Conservation (phyloP, 2,329 filamentous ascomycete species). For the Diatrype stigma region DNA sequence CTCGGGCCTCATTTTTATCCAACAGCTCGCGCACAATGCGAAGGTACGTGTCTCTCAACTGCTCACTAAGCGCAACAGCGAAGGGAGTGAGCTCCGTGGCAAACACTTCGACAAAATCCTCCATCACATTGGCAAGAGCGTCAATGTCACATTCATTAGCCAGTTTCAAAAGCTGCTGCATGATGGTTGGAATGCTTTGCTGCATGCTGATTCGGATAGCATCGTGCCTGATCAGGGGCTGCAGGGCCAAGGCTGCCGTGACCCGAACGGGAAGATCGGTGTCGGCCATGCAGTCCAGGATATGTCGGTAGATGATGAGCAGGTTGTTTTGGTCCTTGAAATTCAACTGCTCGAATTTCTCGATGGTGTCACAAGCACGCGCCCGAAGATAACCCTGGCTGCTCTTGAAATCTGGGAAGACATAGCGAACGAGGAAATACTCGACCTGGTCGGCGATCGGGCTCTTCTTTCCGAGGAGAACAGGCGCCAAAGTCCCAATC, state of each 20-base stretch:
- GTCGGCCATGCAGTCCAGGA: constrained; percentile 95
- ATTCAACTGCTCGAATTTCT: constrained; percentile 96
- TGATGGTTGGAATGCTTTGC: constrained; percentile 95
- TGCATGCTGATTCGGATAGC: constrained; percentile 94
- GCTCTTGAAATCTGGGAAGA: constrained; percentile 96
- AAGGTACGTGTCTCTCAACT: constrained; percentile 92
- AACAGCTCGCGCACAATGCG: constrained; percentile 88
- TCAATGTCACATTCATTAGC: constrained; percentile 98
- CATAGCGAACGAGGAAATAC: constrained; percentile 96
- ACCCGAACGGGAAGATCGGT: constrained; percentile 89
- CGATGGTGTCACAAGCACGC: constrained; percentile 91
- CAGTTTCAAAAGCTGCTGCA: constrained; percentile 96
- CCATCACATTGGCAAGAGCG: constrained; percentile 96
- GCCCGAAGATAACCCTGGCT: constrained; percentile 88
- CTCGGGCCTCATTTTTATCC: constrained; percentile 76
- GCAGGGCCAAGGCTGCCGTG: constrained; percentile 86
- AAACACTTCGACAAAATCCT: constrained; percentile 98
- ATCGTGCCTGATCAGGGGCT: constrained; percentile 93
- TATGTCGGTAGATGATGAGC: constrained; percentile 92
- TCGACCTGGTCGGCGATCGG: constrained; percentile 97
- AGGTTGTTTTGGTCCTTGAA: constrained; percentile 97
- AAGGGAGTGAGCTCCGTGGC: constrained; percentile 96
- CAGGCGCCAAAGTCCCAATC: constrained; percentile 91
- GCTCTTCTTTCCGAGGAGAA: constrained; percentile 96
- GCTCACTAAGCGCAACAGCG: constrained; percentile 91